Conservation (phyloP, 2,329 filamentous ascomycete genomes). For the Penicillium psychrosexuale region DNA sequence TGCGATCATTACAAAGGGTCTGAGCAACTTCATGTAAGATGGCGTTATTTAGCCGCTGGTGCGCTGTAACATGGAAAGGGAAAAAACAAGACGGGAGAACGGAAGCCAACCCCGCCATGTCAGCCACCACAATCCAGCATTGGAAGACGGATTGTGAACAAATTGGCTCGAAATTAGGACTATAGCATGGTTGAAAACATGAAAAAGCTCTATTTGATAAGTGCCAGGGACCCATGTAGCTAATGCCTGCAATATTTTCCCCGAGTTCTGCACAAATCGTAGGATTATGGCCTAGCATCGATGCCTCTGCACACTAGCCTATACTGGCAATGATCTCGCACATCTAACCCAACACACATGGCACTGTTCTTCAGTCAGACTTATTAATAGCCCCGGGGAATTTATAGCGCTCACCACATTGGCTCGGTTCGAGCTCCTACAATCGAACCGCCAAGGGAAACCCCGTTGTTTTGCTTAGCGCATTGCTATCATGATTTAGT, state of each 20-base stretch:
- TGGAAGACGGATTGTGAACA: not conserved
- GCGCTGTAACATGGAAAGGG: constrained; percentile 10
- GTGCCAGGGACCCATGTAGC: not conserved
- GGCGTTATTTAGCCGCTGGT: constrained; percentile 12
- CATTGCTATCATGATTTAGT: constrained; percentile 18
- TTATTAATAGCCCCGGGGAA: constrained; percentile 27
- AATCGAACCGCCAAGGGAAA: constrained; percentile 20
- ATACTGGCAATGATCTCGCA: constrained; percentile 17
- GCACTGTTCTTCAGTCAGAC: constrained; percentile 9
- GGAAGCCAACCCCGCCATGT: constrained; percentile 1
- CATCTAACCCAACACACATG: constrained; percentile 18
- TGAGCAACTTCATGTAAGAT: constrained; percentile 3
- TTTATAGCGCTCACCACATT: constrained; percentile 10
- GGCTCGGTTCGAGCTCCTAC: constrained; percentile 2
- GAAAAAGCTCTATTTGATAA: not conserved
- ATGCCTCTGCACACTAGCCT: constrained; percentile 27
- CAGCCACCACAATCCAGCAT: not conserved
- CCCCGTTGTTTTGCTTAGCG: constrained; percentile 28
- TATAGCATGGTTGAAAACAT: not conserved
- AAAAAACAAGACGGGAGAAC: not conserved
- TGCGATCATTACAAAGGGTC: not conserved
- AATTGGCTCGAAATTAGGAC: not conserved
- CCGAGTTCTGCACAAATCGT: constrained; percentile 6
- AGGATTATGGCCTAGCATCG: not conserved
- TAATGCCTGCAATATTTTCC: constrained; percentile 2